Conservation (phyloP, 176 grass and related monocot species). For the Triticum dicoccoides region DNA sequence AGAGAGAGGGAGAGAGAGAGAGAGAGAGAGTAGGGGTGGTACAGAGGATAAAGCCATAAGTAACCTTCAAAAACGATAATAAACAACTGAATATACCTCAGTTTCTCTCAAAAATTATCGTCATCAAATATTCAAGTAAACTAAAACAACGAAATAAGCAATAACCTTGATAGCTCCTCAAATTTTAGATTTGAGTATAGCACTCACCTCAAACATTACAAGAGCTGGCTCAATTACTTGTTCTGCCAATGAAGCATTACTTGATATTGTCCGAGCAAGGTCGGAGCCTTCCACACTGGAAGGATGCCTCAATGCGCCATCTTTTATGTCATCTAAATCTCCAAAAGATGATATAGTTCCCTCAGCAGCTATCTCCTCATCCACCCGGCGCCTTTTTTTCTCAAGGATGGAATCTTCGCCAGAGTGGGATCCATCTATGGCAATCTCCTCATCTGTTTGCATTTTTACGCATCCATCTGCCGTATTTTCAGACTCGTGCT, state of each 20-base stretch:
- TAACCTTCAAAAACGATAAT: background rate
- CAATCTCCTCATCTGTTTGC: conserved; percentile 82
- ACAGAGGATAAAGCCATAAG: background rate
- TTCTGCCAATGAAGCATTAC: conserved; percentile 92
- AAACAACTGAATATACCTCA: background rate
- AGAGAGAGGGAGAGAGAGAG: background rate
- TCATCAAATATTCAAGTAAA: background rate
- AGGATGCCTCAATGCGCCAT: conserved; percentile 48
- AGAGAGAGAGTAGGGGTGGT: background rate
- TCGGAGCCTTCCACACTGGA: conserved; percentile 50
- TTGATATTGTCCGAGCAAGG: conserved; percentile 52
- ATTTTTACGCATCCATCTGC: conserved; percentile 69
- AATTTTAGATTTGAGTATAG: background rate
- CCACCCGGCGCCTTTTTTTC: conserved; percentile 72
- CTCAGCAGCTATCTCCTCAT: conserved; percentile 66
- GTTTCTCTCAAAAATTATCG: background rate
- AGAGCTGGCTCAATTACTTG: conserved; percentile 94
- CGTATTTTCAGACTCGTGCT: conserved; percentile 57
- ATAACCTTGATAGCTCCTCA: background rate
- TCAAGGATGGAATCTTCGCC: conserved; percentile 56
- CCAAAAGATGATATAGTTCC: conserved; percentile 61
- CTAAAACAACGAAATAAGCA: background rate
- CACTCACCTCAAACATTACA: conserved; percentile 98
- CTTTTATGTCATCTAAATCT: conserved; percentile 58
- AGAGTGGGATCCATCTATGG: conserved; percentile 51